Base-by-base conservation (phyloP, 176 grass and related monocot species). In the Coix lacrymajobi region DNA sequence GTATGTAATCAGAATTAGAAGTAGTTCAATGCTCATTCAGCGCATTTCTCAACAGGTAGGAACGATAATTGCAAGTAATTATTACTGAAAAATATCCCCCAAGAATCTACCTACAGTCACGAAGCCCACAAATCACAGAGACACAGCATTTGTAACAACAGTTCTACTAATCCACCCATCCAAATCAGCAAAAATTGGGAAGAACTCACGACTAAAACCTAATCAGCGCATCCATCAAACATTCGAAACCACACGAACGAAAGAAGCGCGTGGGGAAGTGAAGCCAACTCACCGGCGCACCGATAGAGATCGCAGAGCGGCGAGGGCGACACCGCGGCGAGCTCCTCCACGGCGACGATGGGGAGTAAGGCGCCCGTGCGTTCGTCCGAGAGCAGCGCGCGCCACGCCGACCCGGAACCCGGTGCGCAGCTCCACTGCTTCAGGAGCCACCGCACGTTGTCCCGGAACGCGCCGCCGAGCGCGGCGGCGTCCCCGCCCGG, bases 271-370 rank as follows among this genome's bases (percentile, higher is more conserved):
- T 34, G 11, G 34, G 10, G 78, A 43, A 54, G 49, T n/a, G 74
- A 51, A 48, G 57, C 67, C 29, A 9, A 51, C 89, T 85, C 69
- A 94, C 92, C 92, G 30, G 84, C 75, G 78, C 89, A 90, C 68
- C 92, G 89, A 85, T 89, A 94, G 46, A 83, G 52, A 74, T 64
- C 73, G 87, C 92, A 94, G 78, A 94, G 83, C 73, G 92, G 89
- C 11, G 46, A 58, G 31, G 81, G 46, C 0, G 87, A 94, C 20
- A 74, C 64, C 12, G 78, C 45, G 31, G 73, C 85, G 81, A 78
- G 72, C 78, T 92, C 89, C 82, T 92, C 92, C 81, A 94, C 89
- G 81, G 84, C 88, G 69, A 89, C 63, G 85, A 94, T 81, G 73
- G 87, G 92, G 25, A 87, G 57, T 13, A 85, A 17, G 44, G 69